Evolutionary conservation across 148 eudicot species (phyloP), one percentile per base, ranked within the genome.

Genomic region (Vaccinium corymbosum): DNA sequence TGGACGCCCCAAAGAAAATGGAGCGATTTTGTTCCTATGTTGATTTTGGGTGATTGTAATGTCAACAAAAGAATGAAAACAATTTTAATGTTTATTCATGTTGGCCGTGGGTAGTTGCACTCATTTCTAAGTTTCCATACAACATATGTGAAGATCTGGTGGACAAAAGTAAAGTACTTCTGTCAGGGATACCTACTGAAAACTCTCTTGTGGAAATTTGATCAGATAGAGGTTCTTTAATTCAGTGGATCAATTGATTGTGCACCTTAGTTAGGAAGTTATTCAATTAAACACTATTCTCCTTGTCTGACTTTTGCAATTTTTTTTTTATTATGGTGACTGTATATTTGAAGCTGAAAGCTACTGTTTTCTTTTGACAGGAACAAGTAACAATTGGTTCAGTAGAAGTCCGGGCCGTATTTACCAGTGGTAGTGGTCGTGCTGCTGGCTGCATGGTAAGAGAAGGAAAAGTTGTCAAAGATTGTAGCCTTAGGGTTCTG

Each of bases 391-490:
- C 90, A 71, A 94, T 97, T 83, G 99, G 99, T 84, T 55, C 87
- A 75, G 99, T 94, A 66, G 97, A 97, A 86, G 94, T 97, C 75
- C 90, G 97, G 78, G 99, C 99, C 51, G 88, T 90, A 80, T 97
- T 97, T 87, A 97, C 92, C 83, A 97, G 99, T 81, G 98, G 99
- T 46, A 97, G 99, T 86, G 97, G 97, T 52, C 97, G 94, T 32
- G 97, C 94, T 87, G 99, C 99, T n/a, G 99, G 99, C 82, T 97
- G 99, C 87, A 97, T 97, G 97, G 95, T 97, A 82, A 92, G 87
- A 9, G 99, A 97, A 76, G 99, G 99, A 77, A 97, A 97, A 89
- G 79, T 97, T 49, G 90, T 90, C 71, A 92, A 93, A 92, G 99
- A 92, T 55, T 91, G 95, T 85, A 98, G 98, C 71, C 83, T 97